Percentiles rank a stretch among this genome's conserved stretches.
Conservation (phyloP, 2,329 filamentous ascomycete genomes). For the Pseudocercospora fuligena region DNA sequence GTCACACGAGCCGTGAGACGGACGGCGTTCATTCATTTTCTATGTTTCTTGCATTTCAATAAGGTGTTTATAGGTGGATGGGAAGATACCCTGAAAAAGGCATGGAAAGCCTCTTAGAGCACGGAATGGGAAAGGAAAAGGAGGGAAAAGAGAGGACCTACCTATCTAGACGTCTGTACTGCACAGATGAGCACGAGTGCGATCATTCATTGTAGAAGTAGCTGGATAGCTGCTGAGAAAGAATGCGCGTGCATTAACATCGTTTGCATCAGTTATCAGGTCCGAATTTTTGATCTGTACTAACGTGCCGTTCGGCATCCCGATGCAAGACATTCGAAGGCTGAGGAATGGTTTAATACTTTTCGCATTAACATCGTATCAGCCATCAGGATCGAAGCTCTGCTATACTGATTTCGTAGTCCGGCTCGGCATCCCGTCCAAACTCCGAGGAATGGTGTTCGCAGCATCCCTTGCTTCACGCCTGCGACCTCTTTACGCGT, state of each 20-base stretch:
- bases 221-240: background rate
- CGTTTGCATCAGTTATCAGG: too few species aligned
- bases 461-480: slow-evolving; percentile 7
- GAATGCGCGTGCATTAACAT: background rate
- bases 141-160: slow-evolving; percentile 14
- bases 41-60: slow-evolving; percentile 13
- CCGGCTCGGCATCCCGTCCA: too few species aligned
- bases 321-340: too few species aligned
- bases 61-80: slow-evolving; percentile 13
- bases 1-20: slow-evolving; percentile 21
- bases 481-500: slow-evolving; percentile 5
- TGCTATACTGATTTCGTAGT: too few species aligned
- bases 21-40: slow-evolving; percentile 12
- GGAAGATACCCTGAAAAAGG: slow-evolving; percentile 8
- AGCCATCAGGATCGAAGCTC: too few species aligned
- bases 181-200: background rate
- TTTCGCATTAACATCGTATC: too few species aligned
- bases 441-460: background rate
- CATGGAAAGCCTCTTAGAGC: background rate
- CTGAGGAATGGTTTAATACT: too few species aligned
- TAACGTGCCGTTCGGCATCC: too few species aligned
- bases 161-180: background rate
- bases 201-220: background rate
- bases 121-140: slow-evolving; percentile 4
- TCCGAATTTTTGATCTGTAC: too few species aligned